Base-by-base conservation (phyloP, 1,284 basidiomycete species). In the Cronartium ribicola region DNA sequence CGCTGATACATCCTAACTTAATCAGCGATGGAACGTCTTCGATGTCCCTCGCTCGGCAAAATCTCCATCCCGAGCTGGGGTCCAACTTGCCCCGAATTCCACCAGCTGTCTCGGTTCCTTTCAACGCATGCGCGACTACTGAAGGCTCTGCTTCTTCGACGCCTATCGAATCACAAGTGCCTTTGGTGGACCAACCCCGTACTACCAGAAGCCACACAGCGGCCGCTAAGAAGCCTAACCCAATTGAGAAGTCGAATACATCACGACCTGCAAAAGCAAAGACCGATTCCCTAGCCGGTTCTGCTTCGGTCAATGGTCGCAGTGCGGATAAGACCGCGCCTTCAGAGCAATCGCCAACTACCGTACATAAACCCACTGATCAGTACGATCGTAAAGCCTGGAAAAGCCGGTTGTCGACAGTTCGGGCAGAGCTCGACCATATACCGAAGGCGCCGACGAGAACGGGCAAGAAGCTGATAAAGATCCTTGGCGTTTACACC, bases 341-440 rank as follows among this genome's bases (percentile, higher is more conserved):
- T 13, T n/a, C 29, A 55, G n/a, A n/a, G 7, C n/a, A 1, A 6
- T n/a, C n/a, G 13, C 48, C 17, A 51, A n/a, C 51, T 55, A 29
- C 17, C n/a, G 51, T 55, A 7, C 51, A 55, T 20, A 37, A 59
- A 20, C 51, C 44, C 11, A 46, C 39, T 20, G 71, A 73, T 43
- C 71, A 66, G 39, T 73, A 73, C 64, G 43, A 66, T 59, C 71
- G 71, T n/a, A 66, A 73, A 63, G 71, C 63, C 51, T 73, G 71
- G 71, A 73, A 73, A 48, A 73, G 71, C 44, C 71, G 71, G 39
- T 48, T 72, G 2, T 55, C 63, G 40, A 66, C 37, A 41, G 44
- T 72, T 6, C 14, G 71, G 61, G 48, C 64, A n/a, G 71, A 73
- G 51, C 36, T 73, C 10, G 71, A 73, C 66, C 71, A 73, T 36